Conservation (phyloP, 805 yeast genomes). For the Kurtzmaniella fragi region DNA sequence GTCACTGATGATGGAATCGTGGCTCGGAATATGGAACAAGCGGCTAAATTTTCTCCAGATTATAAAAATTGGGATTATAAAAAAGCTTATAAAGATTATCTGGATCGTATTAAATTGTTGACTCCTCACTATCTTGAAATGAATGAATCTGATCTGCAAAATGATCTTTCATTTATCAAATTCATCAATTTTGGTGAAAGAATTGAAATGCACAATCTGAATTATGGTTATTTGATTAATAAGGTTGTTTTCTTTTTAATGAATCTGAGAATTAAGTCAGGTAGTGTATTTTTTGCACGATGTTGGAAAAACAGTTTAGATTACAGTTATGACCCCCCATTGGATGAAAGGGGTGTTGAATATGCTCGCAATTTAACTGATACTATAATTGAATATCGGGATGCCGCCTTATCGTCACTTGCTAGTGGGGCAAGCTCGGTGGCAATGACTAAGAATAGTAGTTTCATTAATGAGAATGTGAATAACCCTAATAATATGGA, state of each 20-base stretch:
- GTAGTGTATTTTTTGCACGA: constrained; percentile 89
- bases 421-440: background rate
- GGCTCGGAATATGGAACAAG: constrained; percentile 65
- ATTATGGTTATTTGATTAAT: constrained; percentile 83
- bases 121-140: constrained; percentile 71
- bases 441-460: background rate
- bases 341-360: constrained; percentile 65
- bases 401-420: constrained; percentile 4
- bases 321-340: constrained; percentile 74
- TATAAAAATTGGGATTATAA: constrained; percentile 71
- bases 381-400: constrained; percentile 43
- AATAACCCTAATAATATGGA: constrained; percentile 8
- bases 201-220: constrained; percentile 72
- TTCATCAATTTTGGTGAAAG: constrained; percentile 87
- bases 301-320: constrained; percentile 55
- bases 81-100: constrained; percentile 73
- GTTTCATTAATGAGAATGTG: constrained; percentile 10
- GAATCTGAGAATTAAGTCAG: constrained; percentile 83
- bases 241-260: constrained; percentile 88
- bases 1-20: constrained; percentile 70
- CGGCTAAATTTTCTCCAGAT: constrained; percentile 85
- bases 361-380: constrained; percentile 64
- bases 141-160: constrained; percentile 42
- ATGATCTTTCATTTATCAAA: constrained; percentile 64
- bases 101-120: constrained; percentile 63